Percentiles rank a stretch among this genome's conserved stretches.
Conservation (phyloP, 441 rosid species). For the Macaranga tanarius region DNA sequence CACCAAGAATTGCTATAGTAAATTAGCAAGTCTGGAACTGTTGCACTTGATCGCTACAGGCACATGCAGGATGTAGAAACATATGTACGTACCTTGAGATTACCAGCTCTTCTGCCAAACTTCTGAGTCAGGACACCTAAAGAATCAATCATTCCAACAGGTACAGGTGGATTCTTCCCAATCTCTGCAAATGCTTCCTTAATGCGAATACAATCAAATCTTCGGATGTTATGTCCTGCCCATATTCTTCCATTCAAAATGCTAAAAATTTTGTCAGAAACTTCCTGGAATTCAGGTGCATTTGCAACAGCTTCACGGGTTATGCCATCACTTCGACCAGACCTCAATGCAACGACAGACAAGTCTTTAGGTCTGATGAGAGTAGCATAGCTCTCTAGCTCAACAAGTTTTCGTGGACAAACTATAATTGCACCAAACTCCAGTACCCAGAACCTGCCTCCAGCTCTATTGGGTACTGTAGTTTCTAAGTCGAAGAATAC, state of each 20-base stretch:
- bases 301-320: constrained; percentile 55
- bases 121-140: constrained; percentile 62
- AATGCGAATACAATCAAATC: constrained; percentile 82
- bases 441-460: constrained; percentile 63
- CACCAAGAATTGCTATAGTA: neutral
- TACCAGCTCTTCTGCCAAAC: constrained; percentile 90
- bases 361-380: constrained; percentile 71
- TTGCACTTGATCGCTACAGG: neutral
- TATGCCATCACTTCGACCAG: constrained; percentile 68
- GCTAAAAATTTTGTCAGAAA: constrained; percentile 61
- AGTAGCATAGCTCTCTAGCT: constrained; percentile 69
- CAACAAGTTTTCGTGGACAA: constrained; percentile 68
- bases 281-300: constrained; percentile 69
- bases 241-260: constrained; percentile 78
- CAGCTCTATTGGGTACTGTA: constrained; percentile 63
- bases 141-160: constrained; percentile 78
- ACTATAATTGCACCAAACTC: constrained; percentile 96
- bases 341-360: constrained; percentile 51
- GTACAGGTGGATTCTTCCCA: constrained; percentile 56
- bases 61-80: neutral
- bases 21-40: too few relatives aligned
- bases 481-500: constrained; percentile 94
- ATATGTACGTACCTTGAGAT: constrained; percentile 68
- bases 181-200: constrained; percentile 78
- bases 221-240: constrained; percentile 90